Conservation (phyloP, 2,329 filamentous ascomycete genomes). For the Tolypocladium amazonense region DNA sequence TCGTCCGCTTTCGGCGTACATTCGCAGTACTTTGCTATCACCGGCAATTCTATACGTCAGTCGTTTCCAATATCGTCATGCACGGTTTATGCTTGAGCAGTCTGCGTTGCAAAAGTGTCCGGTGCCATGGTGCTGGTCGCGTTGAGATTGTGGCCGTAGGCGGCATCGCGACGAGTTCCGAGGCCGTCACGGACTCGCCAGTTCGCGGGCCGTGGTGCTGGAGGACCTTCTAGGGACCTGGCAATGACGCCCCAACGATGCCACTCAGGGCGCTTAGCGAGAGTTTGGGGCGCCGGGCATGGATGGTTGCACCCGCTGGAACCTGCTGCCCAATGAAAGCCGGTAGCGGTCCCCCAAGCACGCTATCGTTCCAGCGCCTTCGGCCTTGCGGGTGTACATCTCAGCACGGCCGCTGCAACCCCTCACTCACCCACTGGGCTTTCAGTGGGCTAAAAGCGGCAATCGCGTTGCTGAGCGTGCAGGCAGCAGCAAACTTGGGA, state of each 20-base stretch:
- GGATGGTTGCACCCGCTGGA: not conserved
- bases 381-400: conserved; percentile 8
- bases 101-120: not conserved
- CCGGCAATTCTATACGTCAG: not conserved
- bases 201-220: not conserved
- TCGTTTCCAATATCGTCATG: not conserved
- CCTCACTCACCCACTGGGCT: not conserved
- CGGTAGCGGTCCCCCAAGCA: not conserved
- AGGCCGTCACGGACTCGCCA: not conserved
- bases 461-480: not conserved
- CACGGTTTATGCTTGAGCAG: not conserved
- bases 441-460: not conserved
- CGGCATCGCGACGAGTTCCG: not conserved
- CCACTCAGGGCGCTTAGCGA: not conserved
- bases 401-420: conserved; percentile 10
- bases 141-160: not conserved
- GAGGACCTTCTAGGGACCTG: not conserved
- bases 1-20: not conserved
- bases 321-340: not conserved
- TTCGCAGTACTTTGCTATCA: not conserved
- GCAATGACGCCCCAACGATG: not conserved
- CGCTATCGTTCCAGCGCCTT: conserved; percentile 11
- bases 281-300: not conserved
- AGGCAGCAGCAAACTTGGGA: not conserved
- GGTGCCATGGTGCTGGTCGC: not conserved